Percentiles rank a stretch among this genome's conserved stretches.
Conservation (phyloP, 1,284 basidiomycete genomes). For the Golubevia pallescens region DNA sequence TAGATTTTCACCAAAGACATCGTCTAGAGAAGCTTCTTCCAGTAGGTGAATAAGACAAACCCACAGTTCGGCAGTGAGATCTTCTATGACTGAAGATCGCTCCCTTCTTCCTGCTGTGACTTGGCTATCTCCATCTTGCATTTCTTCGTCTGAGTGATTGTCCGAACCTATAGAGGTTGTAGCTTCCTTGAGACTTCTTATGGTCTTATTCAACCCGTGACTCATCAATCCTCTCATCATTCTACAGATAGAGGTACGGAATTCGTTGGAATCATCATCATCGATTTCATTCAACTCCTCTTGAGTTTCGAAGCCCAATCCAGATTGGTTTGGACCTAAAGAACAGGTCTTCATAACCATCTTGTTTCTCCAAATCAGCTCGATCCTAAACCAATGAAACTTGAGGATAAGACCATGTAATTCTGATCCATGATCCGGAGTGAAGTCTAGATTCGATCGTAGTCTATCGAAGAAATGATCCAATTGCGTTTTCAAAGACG, state of each 20-base stretch:
- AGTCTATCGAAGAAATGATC: no score
- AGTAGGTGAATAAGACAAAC: slow-evolving; percentile 74
- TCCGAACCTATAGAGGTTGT: slow-evolving; percentile 8
- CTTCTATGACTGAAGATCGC: slow-evolving; percentile 52
- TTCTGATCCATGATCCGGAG: no score
- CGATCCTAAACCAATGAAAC: slow-evolving; percentile 42
- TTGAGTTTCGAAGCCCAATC: neutral
- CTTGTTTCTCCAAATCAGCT: slow-evolving; percentile 41
- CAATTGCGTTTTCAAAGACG: no score
- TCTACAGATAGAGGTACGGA: slow-evolving; percentile 11
- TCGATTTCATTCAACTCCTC: neutral
- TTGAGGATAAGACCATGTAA: slow-evolving; percentile 10
- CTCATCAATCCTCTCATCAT: slow-evolving; percentile 39
- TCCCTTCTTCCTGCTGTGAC: neutral
- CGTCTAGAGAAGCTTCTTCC: slow-evolving; percentile 4
- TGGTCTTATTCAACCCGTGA: slow-evolving; percentile 35
- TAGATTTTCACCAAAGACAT: slow-evolving; percentile 27
- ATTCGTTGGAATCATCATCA: neutral
- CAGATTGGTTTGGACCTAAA: neutral
- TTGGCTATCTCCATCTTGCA: neutral
- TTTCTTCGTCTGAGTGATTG: neutral
- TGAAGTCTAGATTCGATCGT: no score
- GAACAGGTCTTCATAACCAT: no score
- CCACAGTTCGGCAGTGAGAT: slow-evolving; percentile 76
- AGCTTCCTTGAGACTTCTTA: slow-evolving; percentile 15